phyloP scores from a whole-genome alignment of 352 stramenopile genomes.

The Phytophthora agathidicida region DNA sequence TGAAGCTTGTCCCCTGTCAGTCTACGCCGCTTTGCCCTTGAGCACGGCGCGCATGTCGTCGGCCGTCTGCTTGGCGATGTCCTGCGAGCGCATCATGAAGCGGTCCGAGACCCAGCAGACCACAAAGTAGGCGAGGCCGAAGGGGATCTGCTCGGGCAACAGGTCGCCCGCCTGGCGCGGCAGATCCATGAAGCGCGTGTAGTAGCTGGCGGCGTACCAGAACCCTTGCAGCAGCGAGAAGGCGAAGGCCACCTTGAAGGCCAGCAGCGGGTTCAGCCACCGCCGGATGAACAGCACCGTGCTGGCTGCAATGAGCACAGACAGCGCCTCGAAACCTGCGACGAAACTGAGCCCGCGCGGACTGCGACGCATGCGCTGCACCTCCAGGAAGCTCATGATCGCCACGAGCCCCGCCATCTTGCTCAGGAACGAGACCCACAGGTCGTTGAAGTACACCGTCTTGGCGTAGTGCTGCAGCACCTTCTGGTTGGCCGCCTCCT shows the following conservation, averaged over 20 bases:
- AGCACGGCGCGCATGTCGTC: conserved; percentile 65
- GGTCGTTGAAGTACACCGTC: conserved; percentile 87
- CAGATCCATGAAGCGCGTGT: conserved; percentile 49
- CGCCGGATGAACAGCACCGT: conserved; percentile 74
- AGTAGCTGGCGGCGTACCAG: conserved; percentile 67
- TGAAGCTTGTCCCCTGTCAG: too few species aligned
- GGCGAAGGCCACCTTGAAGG: conserved; percentile 81
- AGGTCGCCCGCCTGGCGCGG: conserved; percentile 63
- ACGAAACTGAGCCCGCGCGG: conserved; percentile 56
- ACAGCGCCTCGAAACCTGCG: conserved; percentile 67
- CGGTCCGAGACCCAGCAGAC: conserved; percentile 81
- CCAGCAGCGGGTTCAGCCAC: conserved; percentile 62
- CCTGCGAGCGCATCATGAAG: conserved; percentile 79
- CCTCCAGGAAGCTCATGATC: conserved; percentile 66
- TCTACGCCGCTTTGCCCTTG: conserved; percentile 31
- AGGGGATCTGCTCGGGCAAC: conserved; percentile 61
- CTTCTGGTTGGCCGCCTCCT: conserved; percentile 64
- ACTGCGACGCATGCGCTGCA: conserved; percentile 65
- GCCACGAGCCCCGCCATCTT: conserved; percentile 76
- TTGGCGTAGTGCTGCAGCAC: conserved; percentile 83
- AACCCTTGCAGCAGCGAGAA: conserved; percentile 75
- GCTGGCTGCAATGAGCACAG: conserved; percentile 52
- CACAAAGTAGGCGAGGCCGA: conserved; percentile 77
- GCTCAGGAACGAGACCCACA: conserved; percentile 84
- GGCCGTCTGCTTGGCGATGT: conserved; percentile 66